Evolutionary conservation across 1,284 basidiomycete species (phyloP).

Genomic region (Rhodotorula sp.): DNA sequence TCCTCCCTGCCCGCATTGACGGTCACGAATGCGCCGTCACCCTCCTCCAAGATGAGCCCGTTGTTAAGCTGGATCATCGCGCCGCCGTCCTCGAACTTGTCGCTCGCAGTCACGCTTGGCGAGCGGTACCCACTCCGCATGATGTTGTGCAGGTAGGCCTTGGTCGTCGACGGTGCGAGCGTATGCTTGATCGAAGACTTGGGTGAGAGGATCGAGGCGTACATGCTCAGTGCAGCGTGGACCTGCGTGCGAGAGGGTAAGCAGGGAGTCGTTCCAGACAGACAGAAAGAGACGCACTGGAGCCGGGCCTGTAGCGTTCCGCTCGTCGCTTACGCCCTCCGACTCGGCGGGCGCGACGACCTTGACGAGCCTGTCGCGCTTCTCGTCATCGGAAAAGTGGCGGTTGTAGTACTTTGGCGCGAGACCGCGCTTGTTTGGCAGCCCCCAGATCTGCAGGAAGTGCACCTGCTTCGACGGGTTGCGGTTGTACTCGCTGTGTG

Average conservation of each 20-base stretch:
- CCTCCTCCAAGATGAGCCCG: conserved; percentile 55
- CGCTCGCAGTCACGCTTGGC: conserved; percentile 57
- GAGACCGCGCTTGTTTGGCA: conserved; percentile 62
- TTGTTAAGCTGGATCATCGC: conserved; percentile 29
- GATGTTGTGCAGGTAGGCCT: conserved; percentile 56
- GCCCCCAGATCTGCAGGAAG: conserved; percentile 69
- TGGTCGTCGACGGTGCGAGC: conserved; percentile 56
- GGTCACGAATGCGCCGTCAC: conserved; percentile 70
- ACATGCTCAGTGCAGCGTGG: conserved; percentile 54
- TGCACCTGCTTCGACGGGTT: conserved; percentile 57
- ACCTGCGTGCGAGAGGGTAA: conserved; percentile 36
- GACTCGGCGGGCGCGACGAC: conserved; percentile 35
- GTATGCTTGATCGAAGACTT: conserved; percentile 17
- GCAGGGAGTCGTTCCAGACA: neutral
- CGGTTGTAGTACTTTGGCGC: conserved; percentile 77
- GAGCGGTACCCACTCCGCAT: conserved; percentile 75
- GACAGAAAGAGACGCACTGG: conserved; percentile 51
- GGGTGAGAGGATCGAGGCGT: conserved; percentile 59
- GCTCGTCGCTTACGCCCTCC: conserved; percentile 43
- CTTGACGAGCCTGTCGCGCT: conserved; percentile 53
- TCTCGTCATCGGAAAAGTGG: conserved; percentile 80
- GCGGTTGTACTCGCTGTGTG: conserved; percentile 70
- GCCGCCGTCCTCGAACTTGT: conserved; percentile 54
- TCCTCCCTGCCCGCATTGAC: conserved; percentile 50
- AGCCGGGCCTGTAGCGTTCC: conserved; percentile 65